A percentile compares a stretch with the other conserved stretches of the same genome.
These are phyloP conservation scores for Arbutus unedo DNA, from an alignment of 148 eudicot species.

Conservation along the genomic window DNA sequence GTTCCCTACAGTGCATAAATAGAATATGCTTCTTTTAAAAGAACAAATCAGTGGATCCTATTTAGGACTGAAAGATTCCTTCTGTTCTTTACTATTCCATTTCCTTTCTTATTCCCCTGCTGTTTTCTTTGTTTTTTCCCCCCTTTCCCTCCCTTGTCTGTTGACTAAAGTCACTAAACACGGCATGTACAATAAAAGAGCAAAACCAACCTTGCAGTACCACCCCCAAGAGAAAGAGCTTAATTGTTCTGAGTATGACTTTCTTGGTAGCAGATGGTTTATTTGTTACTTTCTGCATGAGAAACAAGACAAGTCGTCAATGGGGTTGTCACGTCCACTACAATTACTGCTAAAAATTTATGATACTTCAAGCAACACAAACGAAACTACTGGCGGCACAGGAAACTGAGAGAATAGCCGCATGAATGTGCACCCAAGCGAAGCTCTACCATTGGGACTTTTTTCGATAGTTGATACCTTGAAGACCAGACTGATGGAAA, in stretches of 20 bases:
- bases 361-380: not conserved
- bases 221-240: slow-evolving; percentile 68
- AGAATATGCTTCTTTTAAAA: not conserved
- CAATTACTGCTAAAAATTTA: not conserved
- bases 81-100: not conserved
- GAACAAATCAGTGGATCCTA: not conserved
- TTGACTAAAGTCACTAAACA: not conserved
- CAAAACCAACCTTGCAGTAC: slow-evolving; percentile 62
- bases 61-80: not conserved
- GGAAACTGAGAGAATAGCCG: not conserved
- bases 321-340: not conserved
- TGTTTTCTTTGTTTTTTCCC: too few relatives aligned
- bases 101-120: not conserved
- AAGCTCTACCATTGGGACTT: not conserved
- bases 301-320: slow-evolving; percentile 5
- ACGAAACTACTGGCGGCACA: not conserved
- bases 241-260: slow-evolving; percentile 51
- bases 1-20: not conserved
- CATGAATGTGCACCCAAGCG: not conserved
- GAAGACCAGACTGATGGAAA: slow-evolving; percentile 62
- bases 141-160: too few relatives aligned
- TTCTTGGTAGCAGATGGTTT: slow-evolving; percentile 58
- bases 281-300: slow-evolving; percentile 56
- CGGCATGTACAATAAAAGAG: not conserved
- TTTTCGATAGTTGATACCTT: slow-evolving; percentile 37